Evolutionary conservation across 345 rosid species (phyloP), one percentile per base, ranked within the genome.

Genomic region (Carallia pectinifolia): DNA sequence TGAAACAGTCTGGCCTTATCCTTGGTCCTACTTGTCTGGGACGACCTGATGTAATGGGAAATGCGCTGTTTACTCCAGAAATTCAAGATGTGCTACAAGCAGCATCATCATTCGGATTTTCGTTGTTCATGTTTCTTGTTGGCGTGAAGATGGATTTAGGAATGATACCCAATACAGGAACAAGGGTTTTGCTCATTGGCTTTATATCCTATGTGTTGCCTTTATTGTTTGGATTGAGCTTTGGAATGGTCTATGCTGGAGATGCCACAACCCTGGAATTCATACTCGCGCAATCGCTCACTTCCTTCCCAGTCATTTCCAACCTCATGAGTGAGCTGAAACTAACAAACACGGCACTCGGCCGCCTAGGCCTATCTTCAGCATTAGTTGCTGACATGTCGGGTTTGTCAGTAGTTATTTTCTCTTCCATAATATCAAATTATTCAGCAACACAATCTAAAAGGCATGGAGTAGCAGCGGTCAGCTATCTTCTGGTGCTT

Each of bases 281-380:
- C 53, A 6, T 50, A 17, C 34, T 7, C 65, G 2, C 61, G 7
- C 88, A 84, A 33, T 29, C 79, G 5, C 29, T 80, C 7, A 75
- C 82, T 3, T 71, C 71, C 34, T 82, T 79, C 55, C 84, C 83
- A 0, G 82, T 74, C 29, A 62, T 85, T 38, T 67, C 78, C 7
- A 60, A n/a, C 65, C 74, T 85, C 12, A 52, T 85, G 17, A 36
- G 63, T 1, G 86, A 85, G 73, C 82, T 85, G 40, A 73, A 66
- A 50, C 66, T 85, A 61, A 50, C 69, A 6, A 82, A 82, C 65
- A 70, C 86, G 5, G 81, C 82, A 40, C 38, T 85, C n/a, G 85
- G 82, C n/a, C 76, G 80, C 12, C 40, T 85, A 9, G 84, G 84
- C 23, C 58, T 80, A 56, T 68, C 84, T 4, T 62, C 81, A 2